Evolutionary conservation across 371 early-diverging fungal species (phyloP).

Genomic region (Mucor circinelloides): DNA sequence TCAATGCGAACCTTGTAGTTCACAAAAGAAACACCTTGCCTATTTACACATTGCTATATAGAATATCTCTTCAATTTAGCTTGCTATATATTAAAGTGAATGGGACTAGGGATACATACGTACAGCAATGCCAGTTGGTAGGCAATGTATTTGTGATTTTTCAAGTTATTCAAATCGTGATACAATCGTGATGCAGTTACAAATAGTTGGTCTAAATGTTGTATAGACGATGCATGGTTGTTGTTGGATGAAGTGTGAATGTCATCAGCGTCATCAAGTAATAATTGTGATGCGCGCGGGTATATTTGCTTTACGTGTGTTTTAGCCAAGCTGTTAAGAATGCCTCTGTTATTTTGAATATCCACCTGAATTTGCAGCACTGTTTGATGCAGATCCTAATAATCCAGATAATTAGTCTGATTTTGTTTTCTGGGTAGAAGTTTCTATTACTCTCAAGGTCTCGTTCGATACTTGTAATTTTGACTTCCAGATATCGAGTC

Average conservation of each 20-base stretch:
- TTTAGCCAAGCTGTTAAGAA: background rate
- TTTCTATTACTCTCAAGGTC: background rate
- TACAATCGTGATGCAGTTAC: constrained; percentile 52
- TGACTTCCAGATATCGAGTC: constrained; percentile 14
- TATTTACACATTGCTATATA: constrained; percentile 53
- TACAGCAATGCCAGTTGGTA: constrained; percentile 62
- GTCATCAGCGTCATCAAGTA: background rate
- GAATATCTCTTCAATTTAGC: background rate
- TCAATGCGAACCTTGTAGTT: constrained; percentile 48
- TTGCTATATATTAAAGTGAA: background rate
- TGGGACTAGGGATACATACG: constrained; percentile 23
- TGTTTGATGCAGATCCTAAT: background rate
- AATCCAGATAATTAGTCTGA: background rate
- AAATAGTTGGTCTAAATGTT: constrained; percentile 48
- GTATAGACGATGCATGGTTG: background rate
- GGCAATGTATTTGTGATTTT: constrained; percentile 58
- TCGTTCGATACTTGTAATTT: background rate
- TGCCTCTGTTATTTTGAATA: background rate
- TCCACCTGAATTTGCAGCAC: background rate
- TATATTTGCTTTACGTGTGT: background rate
- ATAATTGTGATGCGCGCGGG: background rate
- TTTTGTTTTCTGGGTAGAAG: background rate
- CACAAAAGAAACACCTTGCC: constrained; percentile 41
- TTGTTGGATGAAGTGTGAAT: background rate
- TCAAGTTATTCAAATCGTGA: constrained; percentile 36